Evolutionary conservation across 768 basidiomycete species (phyloP).

Genomic region (Hygrophoropsis aurantiaca): DNA sequence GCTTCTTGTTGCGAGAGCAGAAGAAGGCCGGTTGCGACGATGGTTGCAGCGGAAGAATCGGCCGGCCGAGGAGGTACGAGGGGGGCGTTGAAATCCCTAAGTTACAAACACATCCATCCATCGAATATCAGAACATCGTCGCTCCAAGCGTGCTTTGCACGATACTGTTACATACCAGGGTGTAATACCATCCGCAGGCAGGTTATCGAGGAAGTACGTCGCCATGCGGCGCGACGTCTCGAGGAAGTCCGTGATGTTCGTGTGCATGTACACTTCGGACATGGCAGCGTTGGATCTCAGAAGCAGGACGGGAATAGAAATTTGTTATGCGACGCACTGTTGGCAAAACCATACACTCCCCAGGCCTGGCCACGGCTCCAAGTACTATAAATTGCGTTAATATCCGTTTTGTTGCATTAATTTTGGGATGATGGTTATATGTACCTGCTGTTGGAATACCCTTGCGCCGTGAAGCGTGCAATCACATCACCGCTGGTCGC

Average conservation of each 20-base stretch:
- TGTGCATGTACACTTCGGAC: constrained; percentile 56
- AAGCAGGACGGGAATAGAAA: neutral
- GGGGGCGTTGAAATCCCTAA: constrained; percentile 80
- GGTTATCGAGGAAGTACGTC: constrained; percentile 55
- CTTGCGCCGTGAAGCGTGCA: constrained; percentile 22
- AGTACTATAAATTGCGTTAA: constrained; percentile 13
- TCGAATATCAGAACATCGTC: too few relatives aligned
- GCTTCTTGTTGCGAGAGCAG: constrained; percentile 47
- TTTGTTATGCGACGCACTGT: constrained; percentile 10
- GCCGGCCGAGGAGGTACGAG: constrained; percentile 55
- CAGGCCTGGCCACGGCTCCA: constrained; percentile 31
- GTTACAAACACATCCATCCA: neutral
- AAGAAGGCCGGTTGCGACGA: constrained; percentile 59
- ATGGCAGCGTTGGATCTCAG: neutral
- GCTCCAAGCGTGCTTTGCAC: neutral
- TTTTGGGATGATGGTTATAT: constrained; percentile 1
- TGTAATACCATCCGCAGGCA: constrained; percentile 62
- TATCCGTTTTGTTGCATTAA: neutral
- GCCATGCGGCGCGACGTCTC: constrained; percentile 60
- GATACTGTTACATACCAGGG: constrained; percentile 63
- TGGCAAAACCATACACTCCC: constrained; percentile 28
- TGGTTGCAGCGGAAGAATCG: constrained; percentile 69
- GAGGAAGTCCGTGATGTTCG: constrained; percentile 50
- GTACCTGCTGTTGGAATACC: constrained; percentile 47
- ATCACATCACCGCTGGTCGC: constrained; percentile 53